These are phyloP conservation scores for Podila epicladia DNA, from an alignment of 192 early-diverging fungal species.

Conservation along the genomic window DNA sequence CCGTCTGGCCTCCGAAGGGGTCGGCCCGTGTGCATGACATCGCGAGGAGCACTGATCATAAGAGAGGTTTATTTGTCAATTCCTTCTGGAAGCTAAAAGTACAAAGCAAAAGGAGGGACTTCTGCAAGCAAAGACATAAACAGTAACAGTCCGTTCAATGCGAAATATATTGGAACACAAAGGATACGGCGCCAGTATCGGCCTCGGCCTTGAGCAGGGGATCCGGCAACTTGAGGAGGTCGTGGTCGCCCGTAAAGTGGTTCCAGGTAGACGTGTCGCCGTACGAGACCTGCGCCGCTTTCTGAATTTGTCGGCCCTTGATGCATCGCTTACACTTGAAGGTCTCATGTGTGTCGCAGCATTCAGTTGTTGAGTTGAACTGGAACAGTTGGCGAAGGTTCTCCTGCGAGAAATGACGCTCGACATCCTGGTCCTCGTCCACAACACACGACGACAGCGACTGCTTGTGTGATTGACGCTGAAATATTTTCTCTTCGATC, in stretches of 20 bases:
- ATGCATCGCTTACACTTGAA: constrained; percentile 96
- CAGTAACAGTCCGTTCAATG: constrained; percentile 36
- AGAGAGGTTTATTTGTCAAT: no score
- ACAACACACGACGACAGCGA: constrained; percentile 94
- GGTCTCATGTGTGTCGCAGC: constrained; percentile 95
- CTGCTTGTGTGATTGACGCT: constrained; percentile 87
- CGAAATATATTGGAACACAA: constrained; percentile 84
- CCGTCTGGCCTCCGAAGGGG: no score
- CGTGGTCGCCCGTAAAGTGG: constrained; percentile 67
- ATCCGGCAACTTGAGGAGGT: constrained; percentile 69
- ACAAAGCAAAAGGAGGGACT: no score
- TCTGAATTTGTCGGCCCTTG: constrained; percentile 79
- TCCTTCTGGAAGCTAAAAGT: no score
- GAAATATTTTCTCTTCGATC: constrained; percentile 99
- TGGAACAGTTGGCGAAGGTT: constrained; percentile 91
- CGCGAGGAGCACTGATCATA: no score
- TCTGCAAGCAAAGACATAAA: no score
- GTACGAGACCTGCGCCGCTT: constrained; percentile 72
- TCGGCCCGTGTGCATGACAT: no score
- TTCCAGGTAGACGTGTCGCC: constrained; percentile 86
- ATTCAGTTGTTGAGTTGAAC: constrained; percentile 69
- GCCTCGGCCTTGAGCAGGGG: constrained; percentile 69
- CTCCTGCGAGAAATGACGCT: constrained; percentile 93
- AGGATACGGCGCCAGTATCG: constrained; percentile 70
- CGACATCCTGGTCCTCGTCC: constrained; percentile 92